Conservation (phyloP, 208 protist species). For the Leptomonas seymouri region DNA sequence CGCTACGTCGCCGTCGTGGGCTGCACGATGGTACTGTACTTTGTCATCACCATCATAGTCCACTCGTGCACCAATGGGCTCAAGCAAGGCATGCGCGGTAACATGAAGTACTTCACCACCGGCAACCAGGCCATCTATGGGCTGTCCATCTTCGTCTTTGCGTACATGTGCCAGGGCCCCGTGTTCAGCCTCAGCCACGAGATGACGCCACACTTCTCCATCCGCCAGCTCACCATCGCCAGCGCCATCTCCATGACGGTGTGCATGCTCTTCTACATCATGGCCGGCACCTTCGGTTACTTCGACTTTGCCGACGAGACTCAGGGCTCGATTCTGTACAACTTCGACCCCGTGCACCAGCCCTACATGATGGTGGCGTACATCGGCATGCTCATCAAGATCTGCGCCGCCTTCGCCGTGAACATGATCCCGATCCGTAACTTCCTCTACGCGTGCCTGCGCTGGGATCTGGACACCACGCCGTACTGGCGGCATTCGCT, state of each 20-base stretch:
- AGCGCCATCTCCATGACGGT: constrained; percentile 54
- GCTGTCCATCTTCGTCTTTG: constrained; percentile 60
- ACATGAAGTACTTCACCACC: constrained; percentile 43
- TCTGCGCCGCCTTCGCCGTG: constrained; percentile 55
- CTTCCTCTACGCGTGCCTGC: constrained; percentile 52
- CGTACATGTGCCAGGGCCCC: constrained; percentile 70
- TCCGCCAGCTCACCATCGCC: constrained; percentile 47
- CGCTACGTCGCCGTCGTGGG: constrained; percentile 60
- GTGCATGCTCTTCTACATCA: constrained; percentile 67
- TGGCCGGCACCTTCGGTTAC: constrained; percentile 70
- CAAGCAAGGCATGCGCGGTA: constrained; percentile 25
- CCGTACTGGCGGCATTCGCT: constrained; percentile 67
- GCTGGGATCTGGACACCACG: constrained; percentile 50
- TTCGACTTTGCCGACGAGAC: constrained; percentile 63
- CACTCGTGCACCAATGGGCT: constrained; percentile 53
- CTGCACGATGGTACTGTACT: constrained; percentile 57
- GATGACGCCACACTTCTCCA: constrained; percentile 40
- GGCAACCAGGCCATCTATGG: constrained; percentile 48
- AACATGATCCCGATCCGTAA: constrained; percentile 68
- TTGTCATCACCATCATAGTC: constrained; percentile 59
- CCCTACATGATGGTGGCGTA: constrained; percentile 69
- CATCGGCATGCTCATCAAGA: constrained; percentile 65
- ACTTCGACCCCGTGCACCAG: constrained; percentile 63
- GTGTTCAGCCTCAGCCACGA: constrained; percentile 51
- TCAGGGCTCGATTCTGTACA: constrained; percentile 49